Conservation (phyloP, 2,329 filamentous ascomycete species). For the Mariannaea elegans region DNA sequence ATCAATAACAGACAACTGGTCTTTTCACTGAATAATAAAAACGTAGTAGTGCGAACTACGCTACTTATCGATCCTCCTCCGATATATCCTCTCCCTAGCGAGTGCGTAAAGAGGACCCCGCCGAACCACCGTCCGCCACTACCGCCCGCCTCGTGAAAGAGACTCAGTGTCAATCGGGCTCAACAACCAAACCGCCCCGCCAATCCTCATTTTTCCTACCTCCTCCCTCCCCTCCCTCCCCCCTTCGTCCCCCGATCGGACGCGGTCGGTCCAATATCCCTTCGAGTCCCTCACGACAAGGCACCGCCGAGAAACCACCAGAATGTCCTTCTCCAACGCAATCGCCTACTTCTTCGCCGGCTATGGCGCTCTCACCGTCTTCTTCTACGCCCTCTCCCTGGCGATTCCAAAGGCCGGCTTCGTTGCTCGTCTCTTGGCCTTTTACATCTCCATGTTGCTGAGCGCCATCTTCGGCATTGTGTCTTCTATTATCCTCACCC, state of each 20-base stretch:
- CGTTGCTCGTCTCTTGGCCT: constrained; percentile 72
- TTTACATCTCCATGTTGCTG: constrained; percentile 69
- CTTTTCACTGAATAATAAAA: background rate
- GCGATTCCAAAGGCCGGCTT: constrained; percentile 70
- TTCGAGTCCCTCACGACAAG: background rate
- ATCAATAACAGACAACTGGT: constrained; percentile 17
- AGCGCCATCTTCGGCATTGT: constrained; percentile 78
- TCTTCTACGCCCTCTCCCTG: constrained; percentile 70
- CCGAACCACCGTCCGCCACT: constrained; percentile 19
- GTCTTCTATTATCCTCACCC: constrained; percentile 74
- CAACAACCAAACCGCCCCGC: constrained; percentile 22
- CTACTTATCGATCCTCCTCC: background rate
- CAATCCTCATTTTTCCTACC: constrained; percentile 5
- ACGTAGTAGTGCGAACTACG: background rate
- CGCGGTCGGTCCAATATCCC: background rate
- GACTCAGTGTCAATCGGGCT: constrained; percentile 11
- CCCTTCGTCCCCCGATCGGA: background rate
- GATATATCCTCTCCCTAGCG: constrained; percentile 7
- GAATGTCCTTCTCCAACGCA: constrained; percentile 51
- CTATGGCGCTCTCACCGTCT: constrained; percentile 60
- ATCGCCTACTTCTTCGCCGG: constrained; percentile 58
- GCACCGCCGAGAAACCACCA: constrained; percentile 15
- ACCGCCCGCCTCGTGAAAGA: constrained; percentile 18
- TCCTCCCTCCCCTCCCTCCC: background rate
- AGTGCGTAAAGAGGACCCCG: constrained; percentile 14